These are phyloP conservation scores for Mucor ambiguus DNA, from an alignment of 371 early-diverging fungal genomes.

Conservation along the genomic window DNA sequence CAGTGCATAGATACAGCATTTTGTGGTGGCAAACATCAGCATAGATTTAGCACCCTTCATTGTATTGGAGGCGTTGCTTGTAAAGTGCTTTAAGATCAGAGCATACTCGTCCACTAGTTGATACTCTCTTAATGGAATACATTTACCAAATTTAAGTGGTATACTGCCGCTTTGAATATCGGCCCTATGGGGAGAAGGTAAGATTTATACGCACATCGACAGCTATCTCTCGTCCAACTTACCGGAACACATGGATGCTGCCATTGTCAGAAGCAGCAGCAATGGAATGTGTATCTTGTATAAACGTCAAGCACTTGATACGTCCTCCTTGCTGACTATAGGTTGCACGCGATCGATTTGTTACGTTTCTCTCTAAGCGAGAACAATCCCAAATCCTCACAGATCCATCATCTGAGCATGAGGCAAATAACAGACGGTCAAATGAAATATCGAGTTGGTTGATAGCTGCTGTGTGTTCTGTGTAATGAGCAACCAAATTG, in stretches of 20 bases:
- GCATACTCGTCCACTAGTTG: conserved; percentile 71
- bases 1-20: conserved; percentile 75
- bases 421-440: conserved; percentile 82
- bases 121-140: conserved; percentile 56
- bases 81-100: conserved; percentile 70
- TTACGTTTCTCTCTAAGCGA: conserved; percentile 81
- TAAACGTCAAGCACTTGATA: conserved; percentile 79
- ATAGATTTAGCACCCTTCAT: conserved; percentile 73
- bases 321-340: conserved; percentile 77
- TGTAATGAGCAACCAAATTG: conserved; percentile 77
- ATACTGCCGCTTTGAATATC: conserved; percentile 45
- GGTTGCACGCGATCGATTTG: conserved; percentile 78
- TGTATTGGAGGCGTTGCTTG: conserved; percentile 56
- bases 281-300: conserved; percentile 79
- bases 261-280: conserved; percentile 88
- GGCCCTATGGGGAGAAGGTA: conserved; percentile 20
- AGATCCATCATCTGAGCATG: conserved; percentile 85
- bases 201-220: neutral
- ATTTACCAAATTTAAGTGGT: conserved; percentile 64
- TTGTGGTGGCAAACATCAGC: conserved; percentile 78
- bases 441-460: conserved; percentile 76
- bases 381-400: conserved; percentile 89
- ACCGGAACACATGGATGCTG: conserved; percentile 79
- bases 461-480: conserved; percentile 83
- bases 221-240: conserved; percentile 7